A percentile compares a stretch with the other conserved stretches of the same genome.
Evolutionary conservation across 352 stramenopile species (phyloP).

Genomic region (Blastocystis hominis): DNA sequence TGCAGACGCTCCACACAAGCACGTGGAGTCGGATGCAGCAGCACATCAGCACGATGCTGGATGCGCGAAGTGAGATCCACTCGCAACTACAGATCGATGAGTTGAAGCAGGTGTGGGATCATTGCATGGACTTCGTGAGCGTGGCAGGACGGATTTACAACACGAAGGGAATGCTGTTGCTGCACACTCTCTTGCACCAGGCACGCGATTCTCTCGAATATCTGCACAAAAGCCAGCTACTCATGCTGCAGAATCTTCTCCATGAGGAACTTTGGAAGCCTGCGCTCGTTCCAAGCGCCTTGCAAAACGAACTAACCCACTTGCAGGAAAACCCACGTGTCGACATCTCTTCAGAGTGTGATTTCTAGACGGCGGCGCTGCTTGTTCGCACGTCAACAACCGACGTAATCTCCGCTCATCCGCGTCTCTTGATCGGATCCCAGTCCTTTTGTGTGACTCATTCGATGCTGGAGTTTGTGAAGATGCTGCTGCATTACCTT

Average conservation of each 20-base stretch:
- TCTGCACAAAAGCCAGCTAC: conserved; percentile 8
- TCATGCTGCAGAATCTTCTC: not conserved
- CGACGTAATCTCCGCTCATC: conserved; percentile 4
- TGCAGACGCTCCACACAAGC: not conserved
- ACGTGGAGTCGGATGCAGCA: conserved; percentile 32
- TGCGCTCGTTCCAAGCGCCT: conserved; percentile 4
- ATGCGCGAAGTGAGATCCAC: not conserved
- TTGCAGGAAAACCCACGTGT: conserved; percentile 21
- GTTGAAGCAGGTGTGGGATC: conserved; percentile 20
- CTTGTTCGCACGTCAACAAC: not conserved
- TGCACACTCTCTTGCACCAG: not conserved
- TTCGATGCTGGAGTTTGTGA: conserved; percentile 22
- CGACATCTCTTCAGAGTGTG: not conserved
- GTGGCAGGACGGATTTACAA: not conserved
- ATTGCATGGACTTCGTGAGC: conserved; percentile 35
- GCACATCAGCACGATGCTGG: not conserved
- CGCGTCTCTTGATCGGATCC: not conserved
- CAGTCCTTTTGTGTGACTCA: conserved; percentile 24
- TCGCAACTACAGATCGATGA: not conserved
- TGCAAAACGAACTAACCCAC: not conserved
- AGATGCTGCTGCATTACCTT: conserved; percentile 28
- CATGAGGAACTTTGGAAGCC: conserved; percentile 35
- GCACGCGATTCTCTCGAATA: conserved; percentile 8
- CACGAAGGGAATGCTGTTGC: conserved; percentile 14
- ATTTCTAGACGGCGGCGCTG: conserved; percentile 2